These are phyloP conservation scores for Endoconidiophora polonica DNA, from an alignment of 2,329 filamentous ascomycete genomes.

Conservation along the genomic window DNA sequence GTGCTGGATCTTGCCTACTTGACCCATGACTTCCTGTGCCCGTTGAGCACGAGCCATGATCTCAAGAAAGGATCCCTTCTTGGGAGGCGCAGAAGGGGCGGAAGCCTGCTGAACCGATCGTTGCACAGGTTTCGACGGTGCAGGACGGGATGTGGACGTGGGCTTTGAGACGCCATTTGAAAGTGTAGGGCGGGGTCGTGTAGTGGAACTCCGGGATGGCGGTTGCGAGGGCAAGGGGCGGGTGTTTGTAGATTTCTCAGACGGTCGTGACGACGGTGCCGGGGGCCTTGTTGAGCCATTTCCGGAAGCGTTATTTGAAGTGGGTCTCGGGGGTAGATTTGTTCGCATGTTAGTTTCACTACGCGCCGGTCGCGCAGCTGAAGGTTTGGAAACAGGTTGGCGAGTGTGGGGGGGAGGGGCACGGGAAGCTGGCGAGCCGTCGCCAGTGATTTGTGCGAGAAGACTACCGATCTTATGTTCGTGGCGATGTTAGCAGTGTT, in stretches of 20 bases:
- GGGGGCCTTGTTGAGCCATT: conserved; percentile 2
- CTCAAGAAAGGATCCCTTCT: conserved; percentile 59
- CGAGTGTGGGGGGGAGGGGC: neutral
- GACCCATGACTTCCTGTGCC: conserved; percentile 42
- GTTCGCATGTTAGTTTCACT: neutral
- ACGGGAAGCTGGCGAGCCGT: neutral
- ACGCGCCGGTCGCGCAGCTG: neutral
- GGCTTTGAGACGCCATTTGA: conserved; percentile 9
- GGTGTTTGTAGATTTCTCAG: conserved; percentile 18
- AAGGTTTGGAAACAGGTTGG: neutral
- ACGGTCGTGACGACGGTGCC: conserved; percentile 13
- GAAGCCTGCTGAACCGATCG: neutral
- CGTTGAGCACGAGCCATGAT: conserved; percentile 57
- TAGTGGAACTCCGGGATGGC: conserved; percentile 14
- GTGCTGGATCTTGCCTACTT: conserved; percentile 56
- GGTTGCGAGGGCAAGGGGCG: conserved; percentile 17
- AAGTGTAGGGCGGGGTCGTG: conserved; percentile 6
- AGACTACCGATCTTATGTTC: conserved; percentile 10
- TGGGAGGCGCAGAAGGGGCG: conserved; percentile 27
- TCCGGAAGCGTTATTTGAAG: neutral
- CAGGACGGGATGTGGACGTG: neutral
- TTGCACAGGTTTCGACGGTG: neutral
- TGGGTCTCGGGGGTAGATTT: neutral
- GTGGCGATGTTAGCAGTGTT: conserved; percentile 2
- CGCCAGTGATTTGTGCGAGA: conserved; percentile 9